These are phyloP conservation scores for Cyberlindnera galapagoensis DNA, from an alignment of 805 yeast genomes.

Conservation along the genomic window DNA sequence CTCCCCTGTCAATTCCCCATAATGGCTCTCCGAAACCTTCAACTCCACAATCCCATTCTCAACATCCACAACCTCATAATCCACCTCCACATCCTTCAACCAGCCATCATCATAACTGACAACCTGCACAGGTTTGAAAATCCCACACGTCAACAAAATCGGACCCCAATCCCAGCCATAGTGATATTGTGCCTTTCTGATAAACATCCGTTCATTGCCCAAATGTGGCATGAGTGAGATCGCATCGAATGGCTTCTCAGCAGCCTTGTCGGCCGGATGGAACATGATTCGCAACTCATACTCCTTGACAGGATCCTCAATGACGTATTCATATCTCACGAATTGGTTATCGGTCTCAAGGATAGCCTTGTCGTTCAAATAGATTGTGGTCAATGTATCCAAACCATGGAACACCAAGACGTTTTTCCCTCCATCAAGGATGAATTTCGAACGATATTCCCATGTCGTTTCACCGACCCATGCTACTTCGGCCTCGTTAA, in stretches of 20 bases:
- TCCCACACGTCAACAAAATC: slow-evolving; percentile 13
- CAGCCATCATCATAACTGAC: slow-evolving; percentile 2
- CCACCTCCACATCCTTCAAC: slow-evolving; percentile 7
- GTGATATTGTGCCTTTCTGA: slow-evolving; percentile 47
- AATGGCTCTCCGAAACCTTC: too few relatives aligned
- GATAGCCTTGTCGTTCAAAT: slow-evolving; percentile 31
- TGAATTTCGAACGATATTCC: slow-evolving; percentile 34
- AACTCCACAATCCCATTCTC: slow-evolving; percentile 5
- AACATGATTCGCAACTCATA: slow-evolving; percentile 33
- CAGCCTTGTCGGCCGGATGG: slow-evolving; percentile 30
- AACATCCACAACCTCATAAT: slow-evolving; percentile 9
- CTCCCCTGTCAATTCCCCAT: slow-evolving; percentile 4
- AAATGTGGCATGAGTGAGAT: slow-evolving; percentile 30
- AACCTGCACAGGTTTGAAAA: slow-evolving; percentile 12
- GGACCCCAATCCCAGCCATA: slow-evolving; percentile 59
- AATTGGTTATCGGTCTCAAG: slow-evolving; percentile 40
- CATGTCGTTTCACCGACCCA: slow-evolving; percentile 47
- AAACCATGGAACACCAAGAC: slow-evolving; percentile 24
- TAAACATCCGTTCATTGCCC: slow-evolving; percentile 30
- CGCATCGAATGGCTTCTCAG: slow-evolving; percentile 25
- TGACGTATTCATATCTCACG: slow-evolving; percentile 26
- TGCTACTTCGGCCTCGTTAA: slow-evolving; percentile 38
- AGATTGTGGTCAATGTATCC: slow-evolving; percentile 17
- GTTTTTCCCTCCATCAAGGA: slow-evolving; percentile 13
- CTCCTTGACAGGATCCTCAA: slow-evolving; percentile 12